phyloP scores from a whole-genome alignment of 2,329 filamentous ascomycete genomes.

The Fusarium kyushuense region DNA sequence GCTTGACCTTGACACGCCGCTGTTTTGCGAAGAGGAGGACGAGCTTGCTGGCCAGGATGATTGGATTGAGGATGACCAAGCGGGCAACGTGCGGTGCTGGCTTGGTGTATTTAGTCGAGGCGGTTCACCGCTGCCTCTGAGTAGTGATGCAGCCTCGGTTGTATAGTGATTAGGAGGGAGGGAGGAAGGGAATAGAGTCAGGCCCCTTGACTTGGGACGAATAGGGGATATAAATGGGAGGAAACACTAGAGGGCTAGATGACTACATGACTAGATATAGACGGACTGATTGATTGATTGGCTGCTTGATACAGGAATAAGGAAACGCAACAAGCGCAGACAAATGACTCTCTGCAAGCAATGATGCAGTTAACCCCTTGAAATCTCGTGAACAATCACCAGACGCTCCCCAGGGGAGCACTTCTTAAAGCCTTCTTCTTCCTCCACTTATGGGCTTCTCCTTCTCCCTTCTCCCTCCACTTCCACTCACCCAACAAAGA shows the following conservation, averaged over 20 bases:
- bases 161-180: background rate
- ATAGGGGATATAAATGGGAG: background rate
- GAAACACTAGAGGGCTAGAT: constrained; percentile 13
- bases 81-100: constrained; percentile 71
- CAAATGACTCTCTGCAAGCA: constrained; percentile 18
- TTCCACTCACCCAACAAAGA: background rate
- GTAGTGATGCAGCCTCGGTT: constrained; percentile 16
- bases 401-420: background rate
- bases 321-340: constrained; percentile 3
- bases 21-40: constrained; percentile 69
- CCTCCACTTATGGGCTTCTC: constrained; percentile 6
- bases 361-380: constrained; percentile 24
- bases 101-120: constrained; percentile 69
- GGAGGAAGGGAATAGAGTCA: background rate
- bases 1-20: constrained; percentile 59
- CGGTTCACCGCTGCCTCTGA: constrained; percentile 42
- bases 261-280: constrained; percentile 17
- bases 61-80: constrained; percentile 70
- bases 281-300: constrained; percentile 8
- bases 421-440: constrained; percentile 18
- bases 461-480: constrained; percentile 10
- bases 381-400: constrained; percentile 30
- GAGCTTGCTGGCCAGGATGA: constrained; percentile 77
- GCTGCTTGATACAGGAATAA: constrained; percentile 10
- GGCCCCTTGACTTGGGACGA: constrained; percentile 13